Percentiles rank a stretch among this genome's conserved stretches.
Evolutionary conservation across 257 asterid species (phyloP).

Genomic region (Scutellaria barbata): DNA sequence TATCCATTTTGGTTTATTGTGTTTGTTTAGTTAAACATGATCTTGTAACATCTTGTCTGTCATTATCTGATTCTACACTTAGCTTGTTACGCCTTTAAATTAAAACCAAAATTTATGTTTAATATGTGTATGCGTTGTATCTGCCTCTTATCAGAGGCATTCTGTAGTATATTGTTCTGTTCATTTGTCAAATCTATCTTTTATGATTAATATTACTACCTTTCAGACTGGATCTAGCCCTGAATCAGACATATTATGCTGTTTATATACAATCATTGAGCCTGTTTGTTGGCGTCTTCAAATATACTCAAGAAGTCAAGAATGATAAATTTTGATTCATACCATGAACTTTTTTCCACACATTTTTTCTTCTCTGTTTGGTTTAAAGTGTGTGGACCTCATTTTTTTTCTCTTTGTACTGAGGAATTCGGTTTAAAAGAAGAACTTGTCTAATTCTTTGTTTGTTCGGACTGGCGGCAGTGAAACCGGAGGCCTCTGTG

Average conservation of each 20-base stretch:
- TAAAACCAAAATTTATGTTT: background rate
- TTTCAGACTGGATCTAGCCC: background rate
- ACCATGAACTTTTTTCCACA: constrained; percentile 12
- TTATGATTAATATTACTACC: background rate
- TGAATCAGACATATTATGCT: background rate
- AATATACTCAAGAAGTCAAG: background rate
- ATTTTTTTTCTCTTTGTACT: background rate
- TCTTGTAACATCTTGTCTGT: background rate
- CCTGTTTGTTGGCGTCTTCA: background rate
- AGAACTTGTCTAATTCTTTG: background rate
- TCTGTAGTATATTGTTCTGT: constrained; percentile 11
- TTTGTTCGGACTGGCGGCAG: constrained; percentile 32
- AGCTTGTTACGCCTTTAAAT: constrained; percentile 19
- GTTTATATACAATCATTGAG: constrained; percentile 3
- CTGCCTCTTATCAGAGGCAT: background rate
- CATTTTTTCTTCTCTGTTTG: background rate
- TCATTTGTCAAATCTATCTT: background rate
- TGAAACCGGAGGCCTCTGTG: constrained; percentile 6
- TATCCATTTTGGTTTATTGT: background rate
- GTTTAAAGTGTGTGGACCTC: background rate
- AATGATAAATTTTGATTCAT: background rate
- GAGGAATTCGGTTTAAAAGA: constrained; percentile 4
- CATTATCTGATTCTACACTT: background rate
- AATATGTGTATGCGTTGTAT: background rate
- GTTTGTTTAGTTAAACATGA: background rate